Evolutionary conservation across 257 asterid species (phyloP), one percentile per base, ranked within the genome.

Genomic region (Coffea canephora): DNA sequence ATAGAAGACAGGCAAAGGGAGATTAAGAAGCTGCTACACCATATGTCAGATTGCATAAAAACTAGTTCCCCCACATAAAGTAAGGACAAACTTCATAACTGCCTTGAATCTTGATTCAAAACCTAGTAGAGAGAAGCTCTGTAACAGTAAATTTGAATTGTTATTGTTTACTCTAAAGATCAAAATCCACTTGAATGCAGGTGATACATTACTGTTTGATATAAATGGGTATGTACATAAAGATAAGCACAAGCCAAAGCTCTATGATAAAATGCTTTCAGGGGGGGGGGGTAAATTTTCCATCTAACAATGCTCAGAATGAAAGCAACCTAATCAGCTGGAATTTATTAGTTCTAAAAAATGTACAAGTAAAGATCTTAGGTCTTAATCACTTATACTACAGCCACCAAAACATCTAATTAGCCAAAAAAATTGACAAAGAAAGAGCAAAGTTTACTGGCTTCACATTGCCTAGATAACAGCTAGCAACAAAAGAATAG

Each of bases 1-100:
- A 74, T 45, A 81, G 71, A 71, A 81, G 21, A n/a, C 18, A 79
- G 52, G 57, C 48, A 46, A 74, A 74, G 39, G 71, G 46, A 78
- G 25, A 67, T 57, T 48, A 69, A 49, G 43, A 34, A 36, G 23
- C 55, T 25, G 15, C 39, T 8, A 48, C 68, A 74, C 65, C 18
- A 34, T 18, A 39, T 21, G 36, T 19, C 69, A 73, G 62, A 59
- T 25, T 11, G 27, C 55, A 23, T 62, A 55, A 52, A 52, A 23
- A 74, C 19, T 41, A 70, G 46, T 39, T 39, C 5, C 54, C 54
- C 36, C 15, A 4, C 69, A 57, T 74, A 50, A 19, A 57, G 69
- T 2, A 74, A 36, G 7, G 13, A 36, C 12, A 23, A 77, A 77
- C 70, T 50, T 48, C 72, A 82, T 34, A 77, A 69, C 27, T 50